Conservation (phyloP, 805 yeast species). For the Brettanomyces sp. region DNA sequence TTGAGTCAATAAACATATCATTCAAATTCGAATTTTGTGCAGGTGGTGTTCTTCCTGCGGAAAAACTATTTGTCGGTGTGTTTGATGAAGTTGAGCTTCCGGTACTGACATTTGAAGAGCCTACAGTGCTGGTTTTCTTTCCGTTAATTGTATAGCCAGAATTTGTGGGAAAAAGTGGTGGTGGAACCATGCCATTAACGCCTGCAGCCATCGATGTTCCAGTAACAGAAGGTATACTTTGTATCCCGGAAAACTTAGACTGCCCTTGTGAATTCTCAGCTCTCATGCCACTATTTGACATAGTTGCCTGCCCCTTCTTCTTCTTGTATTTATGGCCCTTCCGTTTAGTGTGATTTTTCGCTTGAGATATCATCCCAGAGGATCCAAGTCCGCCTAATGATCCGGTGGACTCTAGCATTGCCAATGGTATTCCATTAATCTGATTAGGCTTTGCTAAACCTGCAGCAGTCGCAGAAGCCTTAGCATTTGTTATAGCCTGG, state of each 20-base stretch:
- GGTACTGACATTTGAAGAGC: background rate
- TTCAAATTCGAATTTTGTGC: constrained; percentile 15
- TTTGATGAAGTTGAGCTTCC: constrained; percentile 2
- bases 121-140: background rate
- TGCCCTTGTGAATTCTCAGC: background rate
- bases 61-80: constrained; percentile 2
- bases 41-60: background rate
- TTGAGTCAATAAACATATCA: constrained; percentile 33
- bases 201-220: constrained; percentile 18
- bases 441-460: constrained; percentile 39
- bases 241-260: background rate
- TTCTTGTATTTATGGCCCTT: background rate
- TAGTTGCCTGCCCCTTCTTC: constrained; percentile 1
- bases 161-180: constrained; percentile 16
- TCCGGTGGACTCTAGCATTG: constrained; percentile 73
- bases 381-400: constrained; percentile 29
- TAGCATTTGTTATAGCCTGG: constrained; percentile 57
- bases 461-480: constrained; percentile 46
- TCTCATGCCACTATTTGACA: background rate
- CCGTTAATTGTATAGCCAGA: background rate
- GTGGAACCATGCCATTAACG: constrained; percentile 17
- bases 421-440: constrained; percentile 30
- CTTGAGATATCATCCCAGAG: constrained; percentile 2
- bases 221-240: constrained; percentile 6
- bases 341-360: background rate